Conservation (phyloP, 768 basidiomycete genomes). For the Symmetrospora coprosmae region DNA sequence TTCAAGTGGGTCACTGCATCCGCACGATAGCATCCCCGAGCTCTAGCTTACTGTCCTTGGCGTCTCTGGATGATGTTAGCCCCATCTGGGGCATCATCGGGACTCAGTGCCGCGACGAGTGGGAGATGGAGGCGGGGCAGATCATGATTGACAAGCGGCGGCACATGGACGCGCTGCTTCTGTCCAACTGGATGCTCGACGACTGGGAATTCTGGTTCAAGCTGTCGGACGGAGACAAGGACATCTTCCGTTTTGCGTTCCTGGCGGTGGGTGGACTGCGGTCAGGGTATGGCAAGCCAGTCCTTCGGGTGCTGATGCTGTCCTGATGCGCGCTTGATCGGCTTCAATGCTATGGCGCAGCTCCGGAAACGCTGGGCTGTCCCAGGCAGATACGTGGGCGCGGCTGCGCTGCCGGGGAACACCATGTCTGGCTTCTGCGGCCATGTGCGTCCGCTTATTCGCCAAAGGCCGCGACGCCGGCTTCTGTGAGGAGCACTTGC, state of each 20-base stretch:
- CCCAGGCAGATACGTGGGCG: constrained; percentile 40
- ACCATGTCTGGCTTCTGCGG: constrained; percentile 27
- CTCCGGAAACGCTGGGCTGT: constrained; percentile 42
- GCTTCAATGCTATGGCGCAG: constrained; percentile 35
- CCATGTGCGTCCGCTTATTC: background rate
- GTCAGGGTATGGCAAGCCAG: background rate
- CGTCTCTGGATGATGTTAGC: too few relatives aligned
- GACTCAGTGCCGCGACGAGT: constrained; percentile 41
- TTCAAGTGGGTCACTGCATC: too few relatives aligned
- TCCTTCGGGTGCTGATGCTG: constrained; percentile 34
- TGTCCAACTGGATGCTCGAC: constrained; percentile 31
- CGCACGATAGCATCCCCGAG: too few relatives aligned
- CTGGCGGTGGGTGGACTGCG: background rate
- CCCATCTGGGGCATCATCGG: constrained; percentile 22
- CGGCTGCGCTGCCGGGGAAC: constrained; percentile 37
- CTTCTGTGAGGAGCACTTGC: too few relatives aligned
- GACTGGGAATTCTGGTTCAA: constrained; percentile 37
- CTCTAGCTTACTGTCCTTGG: too few relatives aligned
- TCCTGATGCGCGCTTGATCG: too few relatives aligned
- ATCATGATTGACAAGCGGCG: constrained; percentile 40
- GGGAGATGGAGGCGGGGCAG: constrained; percentile 42
- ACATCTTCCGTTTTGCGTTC: constrained; percentile 33
- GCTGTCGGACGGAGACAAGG: constrained; percentile 42
- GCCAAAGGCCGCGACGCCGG: too few relatives aligned
- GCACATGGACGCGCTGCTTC: constrained; percentile 38